Percentiles rank a stretch among this genome's conserved stretches.
Evolutionary conservation across 2,329 filamentous ascomycete genomes (phyloP).

Genomic region (Fusarium torulosum): DNA sequence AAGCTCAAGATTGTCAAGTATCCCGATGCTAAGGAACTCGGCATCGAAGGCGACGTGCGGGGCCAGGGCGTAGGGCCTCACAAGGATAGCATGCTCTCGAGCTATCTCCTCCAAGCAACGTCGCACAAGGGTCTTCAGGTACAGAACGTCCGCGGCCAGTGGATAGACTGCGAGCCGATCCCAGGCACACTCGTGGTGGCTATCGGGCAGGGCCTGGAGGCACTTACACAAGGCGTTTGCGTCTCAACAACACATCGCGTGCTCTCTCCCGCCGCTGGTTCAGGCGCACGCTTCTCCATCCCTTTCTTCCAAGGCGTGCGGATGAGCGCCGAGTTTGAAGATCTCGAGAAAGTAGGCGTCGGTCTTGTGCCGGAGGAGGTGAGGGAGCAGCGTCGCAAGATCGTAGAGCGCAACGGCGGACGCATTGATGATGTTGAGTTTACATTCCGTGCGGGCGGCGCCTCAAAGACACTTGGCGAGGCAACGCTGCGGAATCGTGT

Average conservation of each 20-base stretch:
- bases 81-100: conserved; percentile 87
- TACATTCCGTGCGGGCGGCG: conserved; percentile 79
- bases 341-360: conserved; percentile 73
- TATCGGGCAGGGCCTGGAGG: conserved; percentile 89
- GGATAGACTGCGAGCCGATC: conserved; percentile 86
- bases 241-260: conserved; percentile 86
- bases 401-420: conserved; percentile 69
- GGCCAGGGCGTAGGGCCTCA: conserved; percentile 80
- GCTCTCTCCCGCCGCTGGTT: conserved; percentile 76
- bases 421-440: conserved; percentile 84
- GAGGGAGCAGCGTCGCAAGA: conserved; percentile 68
- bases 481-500: conserved; percentile 86
- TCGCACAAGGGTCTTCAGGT: conserved; percentile 83
- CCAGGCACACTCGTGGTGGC: conserved; percentile 85
- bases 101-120: conserved; percentile 84
- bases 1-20: conserved; percentile 93
- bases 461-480: conserved; percentile 78
- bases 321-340: conserved; percentile 82
- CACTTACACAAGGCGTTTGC: conserved; percentile 85
- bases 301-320: conserved; percentile 92
- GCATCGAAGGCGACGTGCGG: conserved; percentile 56
- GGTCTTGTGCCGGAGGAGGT: conserved; percentile 72
- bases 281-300: conserved; percentile 80
- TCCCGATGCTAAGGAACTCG: conserved; percentile 75
- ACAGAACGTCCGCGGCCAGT: conserved; percentile 81